Percentiles rank a stretch among this genome's conserved stretches.
Evolutionary conservation across 176 grass and related monocot species (phyloP).

Genomic region (Paspalum vaginatum): DNA sequence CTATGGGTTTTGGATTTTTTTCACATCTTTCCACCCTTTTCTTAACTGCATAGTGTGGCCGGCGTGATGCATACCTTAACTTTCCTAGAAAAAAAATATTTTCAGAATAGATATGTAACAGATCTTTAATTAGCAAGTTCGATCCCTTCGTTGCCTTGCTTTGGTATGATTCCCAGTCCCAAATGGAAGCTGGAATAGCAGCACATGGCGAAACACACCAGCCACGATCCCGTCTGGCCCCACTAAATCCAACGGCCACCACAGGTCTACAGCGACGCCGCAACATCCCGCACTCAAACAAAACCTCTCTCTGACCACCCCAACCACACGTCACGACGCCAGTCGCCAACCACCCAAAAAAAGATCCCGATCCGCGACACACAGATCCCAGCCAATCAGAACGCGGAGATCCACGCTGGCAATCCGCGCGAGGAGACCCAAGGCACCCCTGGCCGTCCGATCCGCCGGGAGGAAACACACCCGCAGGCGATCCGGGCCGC

Average conservation of each 20-base stretch:
- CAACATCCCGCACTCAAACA: too few species aligned
- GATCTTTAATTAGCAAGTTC: background rate
- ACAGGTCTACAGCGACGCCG: background rate
- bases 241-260: slow-evolving; percentile 18
- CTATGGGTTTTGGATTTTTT: too few species aligned
- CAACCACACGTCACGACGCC: background rate
- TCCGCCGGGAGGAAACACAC: slow-evolving; percentile 31
- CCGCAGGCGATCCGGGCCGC: slow-evolving; percentile 6
- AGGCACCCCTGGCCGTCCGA: background rate
- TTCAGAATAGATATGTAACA: too few species aligned
- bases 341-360: background rate
- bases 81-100: too few species aligned
- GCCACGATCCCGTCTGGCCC: background rate
- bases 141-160: background rate
- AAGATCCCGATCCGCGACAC: background rate
- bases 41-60: too few species aligned
- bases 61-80: too few species aligned
- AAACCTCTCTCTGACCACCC: too few species aligned
- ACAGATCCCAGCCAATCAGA: background rate
- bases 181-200: background rate
- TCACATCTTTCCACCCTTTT: too few species aligned
- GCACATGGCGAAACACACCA: slow-evolving; percentile 1
- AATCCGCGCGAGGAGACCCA: background rate
- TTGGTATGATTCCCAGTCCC: background rate
- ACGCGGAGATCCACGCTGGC: background rate